Evolutionary conservation across 192 early-diverging fungal genomes (phyloP), one percentile per base, ranked within the genome.

Genomic region (Coemansia sp.): DNA sequence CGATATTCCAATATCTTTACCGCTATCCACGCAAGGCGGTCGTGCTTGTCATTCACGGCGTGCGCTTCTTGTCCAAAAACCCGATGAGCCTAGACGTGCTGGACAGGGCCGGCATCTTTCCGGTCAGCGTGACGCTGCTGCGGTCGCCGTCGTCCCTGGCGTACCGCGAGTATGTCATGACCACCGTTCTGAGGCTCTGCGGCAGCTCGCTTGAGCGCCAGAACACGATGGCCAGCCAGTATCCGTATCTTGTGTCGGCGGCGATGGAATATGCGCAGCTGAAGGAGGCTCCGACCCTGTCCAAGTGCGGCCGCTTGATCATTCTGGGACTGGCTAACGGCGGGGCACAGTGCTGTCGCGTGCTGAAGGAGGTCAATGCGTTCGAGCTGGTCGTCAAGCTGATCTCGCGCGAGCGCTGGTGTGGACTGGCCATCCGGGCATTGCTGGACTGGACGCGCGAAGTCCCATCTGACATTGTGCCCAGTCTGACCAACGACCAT

Each of bases 361-460:
- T 75, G 55, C 69, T 81, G n/a, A 71, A 69, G 57, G 78, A 81
- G 24, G 78, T 72, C 46, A 34, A 65, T 39, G 78, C 78, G 39
- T 74, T 81, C 48, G 78, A 81, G 62, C 69, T 81, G 27, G 56
- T 81, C 1, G 78, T 81, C 20, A 81, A 81, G 72, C 66, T 81
- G 51, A 81, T 81, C 13, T 81, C 78, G 57, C 72, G 78, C 53
- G 78, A 81, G 68, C 71, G 71, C 25, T 81, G 78, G 78, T 81
- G 78, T 35, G 72, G 69, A 1, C 67, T 66, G 72, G 78, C 78
- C 9, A 75, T 81, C 60, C 72, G 78, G 20, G 78, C 78, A 10
- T 69, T 81, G 39, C 63, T 74, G 10, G 78, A 74, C 19, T 81
- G 78, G 78, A 65, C 78, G 32, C 60, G 71, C 7, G 64, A 69